Evolutionary conservation across 208 protist species (phyloP), one percentile per base, ranked within the genome.

Genomic region (Zelonia costaricensis): DNA sequence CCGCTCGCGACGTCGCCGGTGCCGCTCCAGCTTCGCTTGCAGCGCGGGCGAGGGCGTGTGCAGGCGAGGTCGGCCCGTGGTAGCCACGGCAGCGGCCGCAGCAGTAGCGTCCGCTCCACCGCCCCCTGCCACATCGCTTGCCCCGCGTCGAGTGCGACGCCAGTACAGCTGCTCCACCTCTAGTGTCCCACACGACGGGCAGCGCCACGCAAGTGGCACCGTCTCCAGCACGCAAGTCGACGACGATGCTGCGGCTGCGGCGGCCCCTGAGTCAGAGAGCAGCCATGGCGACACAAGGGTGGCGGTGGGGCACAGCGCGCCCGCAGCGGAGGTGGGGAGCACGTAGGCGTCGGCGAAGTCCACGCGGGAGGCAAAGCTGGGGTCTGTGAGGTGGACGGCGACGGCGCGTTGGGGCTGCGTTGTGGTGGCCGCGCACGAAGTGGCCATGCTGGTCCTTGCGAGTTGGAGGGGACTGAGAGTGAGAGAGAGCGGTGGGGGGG

Each of bases 141-240:
- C 28, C 31, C 20, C 9, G 12, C 22, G 43, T 9, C 16, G 55
- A 38, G 47, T 39, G 4, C 52, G 54, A 1, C 61, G 23, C 72
- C 77, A 79, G 23, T 48, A 61, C n/a, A 76, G 63, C 52, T 79
- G 61, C 40, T 84, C 73, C 3, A 65, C 55, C 43, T 77, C 83
- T 7, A 73, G 44, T 53, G 16, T 66, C 28, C 66, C 76, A 15
- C 73, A 84, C 16, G 73, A 42, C 0, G 69, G 68, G 40, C 79
- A 86, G 16, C 76, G 65, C 79, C 79, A 90, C 0, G 74, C 76
- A 18, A 90, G 52, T 0, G 74, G 48, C 7, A 77, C 48, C n/a
- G 56, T 45, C 18, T 77, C 71, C 4, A 69, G 9, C 13, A 40
- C 15, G 22, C 20, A 16, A 2, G 16, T 16, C 13, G 49, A 42